These are phyloP conservation scores for Nidula microcarpa DNA, from an alignment of 768 basidiomycete species.

Conservation along the genomic window DNA sequence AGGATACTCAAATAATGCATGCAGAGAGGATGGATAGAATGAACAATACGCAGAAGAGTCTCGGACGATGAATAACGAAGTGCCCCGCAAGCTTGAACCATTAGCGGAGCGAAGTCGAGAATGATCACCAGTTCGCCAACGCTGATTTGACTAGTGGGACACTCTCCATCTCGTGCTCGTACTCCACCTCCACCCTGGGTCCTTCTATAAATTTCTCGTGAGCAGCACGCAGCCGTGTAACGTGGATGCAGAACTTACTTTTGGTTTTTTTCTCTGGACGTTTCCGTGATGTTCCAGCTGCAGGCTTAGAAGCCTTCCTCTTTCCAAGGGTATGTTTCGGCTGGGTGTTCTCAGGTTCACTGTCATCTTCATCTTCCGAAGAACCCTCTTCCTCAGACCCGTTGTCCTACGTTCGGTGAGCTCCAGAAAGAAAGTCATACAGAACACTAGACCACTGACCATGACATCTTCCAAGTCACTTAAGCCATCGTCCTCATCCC, in stretches of 20 bases:
- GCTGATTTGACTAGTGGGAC: conserved; percentile 50
- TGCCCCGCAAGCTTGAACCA: no score
- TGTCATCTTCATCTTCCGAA: conserved; percentile 32
- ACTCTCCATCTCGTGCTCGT: conserved; percentile 88
- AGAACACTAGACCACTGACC: conserved; percentile 23
- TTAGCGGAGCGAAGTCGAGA: not conserved
- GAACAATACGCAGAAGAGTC: not conserved
- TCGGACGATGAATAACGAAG: not conserved
- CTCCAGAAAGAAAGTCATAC: not conserved
- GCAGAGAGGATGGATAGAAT: not conserved
- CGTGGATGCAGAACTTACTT: conserved; percentile 36
- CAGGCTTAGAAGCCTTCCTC: conserved; percentile 52
- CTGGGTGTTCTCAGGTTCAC: conserved; percentile 27
- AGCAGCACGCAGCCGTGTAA: not conserved
- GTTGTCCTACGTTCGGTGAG: not conserved
- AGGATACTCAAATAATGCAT: not conserved
- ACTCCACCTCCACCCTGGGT: conserved; percentile 90
- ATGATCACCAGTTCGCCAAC: conserved; percentile 46
- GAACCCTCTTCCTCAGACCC: conserved; percentile 34
- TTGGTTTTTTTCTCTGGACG: conserved; percentile 59
- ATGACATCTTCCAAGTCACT: conserved; percentile 69
- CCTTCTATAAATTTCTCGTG: conserved; percentile 41
- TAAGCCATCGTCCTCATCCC: conserved; percentile 59
- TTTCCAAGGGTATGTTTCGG: conserved; percentile 57
- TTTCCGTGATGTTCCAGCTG: conserved; percentile 43